Conservation (phyloP, 73 alveolate genomes). For the Paramecium caudatum region DNA sequence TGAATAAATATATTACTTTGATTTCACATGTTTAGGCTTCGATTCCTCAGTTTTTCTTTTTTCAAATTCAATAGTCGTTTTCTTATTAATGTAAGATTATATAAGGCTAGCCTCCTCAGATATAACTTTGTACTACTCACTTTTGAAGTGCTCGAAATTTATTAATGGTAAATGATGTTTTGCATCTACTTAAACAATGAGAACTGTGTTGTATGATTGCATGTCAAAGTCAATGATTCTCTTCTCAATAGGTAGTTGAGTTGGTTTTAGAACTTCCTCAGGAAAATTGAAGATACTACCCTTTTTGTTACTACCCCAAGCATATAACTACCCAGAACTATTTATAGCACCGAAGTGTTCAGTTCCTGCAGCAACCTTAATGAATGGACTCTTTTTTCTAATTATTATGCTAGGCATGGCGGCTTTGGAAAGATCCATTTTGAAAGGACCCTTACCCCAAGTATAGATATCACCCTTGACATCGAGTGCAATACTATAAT, state of each 20-base stretch:
- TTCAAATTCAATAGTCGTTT: constrained; percentile 13
- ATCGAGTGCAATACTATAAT: constrained; percentile 65
- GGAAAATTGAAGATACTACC: neutral
- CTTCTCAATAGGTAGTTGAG: neutral
- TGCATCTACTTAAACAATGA: neutral
- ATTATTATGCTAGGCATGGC: constrained; percentile 22
- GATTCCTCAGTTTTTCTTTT: constrained; percentile 16
- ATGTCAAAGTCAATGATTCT: constrained; percentile 26
- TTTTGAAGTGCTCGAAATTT: constrained; percentile 18
- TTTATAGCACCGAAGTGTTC: constrained; percentile 58
- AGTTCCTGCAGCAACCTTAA: constrained; percentile 43
- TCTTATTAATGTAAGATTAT: neutral
- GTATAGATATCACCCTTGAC: constrained; percentile 58
- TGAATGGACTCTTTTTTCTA: constrained; percentile 37
- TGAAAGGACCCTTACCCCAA: constrained; percentile 68
- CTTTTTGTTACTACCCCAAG: constrained; percentile 52
- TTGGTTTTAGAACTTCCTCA: neutral
- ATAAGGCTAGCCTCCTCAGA: constrained; percentile 14
- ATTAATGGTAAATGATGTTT: neutral
- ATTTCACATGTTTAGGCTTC: neutral
- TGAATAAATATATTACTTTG: no score
- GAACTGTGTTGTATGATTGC: neutral
- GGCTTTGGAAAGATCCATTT: constrained; percentile 25
- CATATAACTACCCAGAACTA: constrained; percentile 26
- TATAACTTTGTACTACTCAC: neutral